Evolutionary conservation across 2,329 filamentous ascomycete genomes (phyloP), one percentile per base, ranked within the genome.

Genomic region (Cercospora beticola): DNA sequence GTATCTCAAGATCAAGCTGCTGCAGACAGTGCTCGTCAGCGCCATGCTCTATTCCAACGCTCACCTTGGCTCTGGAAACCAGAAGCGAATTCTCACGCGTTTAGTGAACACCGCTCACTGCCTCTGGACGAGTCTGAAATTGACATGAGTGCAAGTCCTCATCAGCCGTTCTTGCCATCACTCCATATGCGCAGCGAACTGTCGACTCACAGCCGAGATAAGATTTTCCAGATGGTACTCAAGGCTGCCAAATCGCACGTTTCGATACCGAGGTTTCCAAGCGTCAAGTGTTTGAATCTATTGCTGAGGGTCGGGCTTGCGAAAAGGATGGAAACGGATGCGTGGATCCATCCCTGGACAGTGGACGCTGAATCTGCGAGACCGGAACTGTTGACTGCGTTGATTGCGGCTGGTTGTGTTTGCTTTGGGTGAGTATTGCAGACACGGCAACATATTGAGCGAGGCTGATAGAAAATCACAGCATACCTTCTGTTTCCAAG

Each of bases 271-370:
- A 75, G 75, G 1, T 79, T 79, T n/a, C 77, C 76, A 4, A 76
- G 76, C 1, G 68, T 74, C 2, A 71, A 76, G 7, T 76, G 72
- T 49, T 62, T 79, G 18, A 76, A 79, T 28, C 72, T 74, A 30
- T 70, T 79, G 14, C 73, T 78, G 43, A 76, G 78, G 52, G 76
- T 77, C 16, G 76, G 76, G 1, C 76, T 79, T 36, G 74, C 76
- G 4, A 79, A 79, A 61, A 61, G 77, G 54, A 69, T 74, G 9
- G 77, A 79, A 36, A 76, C 73, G 0, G 77, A 79, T 68, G 76
- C 77, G 10, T 78, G 75, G 74, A 77, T 79, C 7, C 77, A 79
- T 43, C 77, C 76, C 0, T 77, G 76, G 43, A 76, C 74, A 1
- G 77, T 78, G 40, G 67, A 72, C 4, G 72, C 72, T 9, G 74